Evolutionary conservation across 177 flowering plant genomes (phyloP).

Genomic region (Vitis hybrid): DNA sequence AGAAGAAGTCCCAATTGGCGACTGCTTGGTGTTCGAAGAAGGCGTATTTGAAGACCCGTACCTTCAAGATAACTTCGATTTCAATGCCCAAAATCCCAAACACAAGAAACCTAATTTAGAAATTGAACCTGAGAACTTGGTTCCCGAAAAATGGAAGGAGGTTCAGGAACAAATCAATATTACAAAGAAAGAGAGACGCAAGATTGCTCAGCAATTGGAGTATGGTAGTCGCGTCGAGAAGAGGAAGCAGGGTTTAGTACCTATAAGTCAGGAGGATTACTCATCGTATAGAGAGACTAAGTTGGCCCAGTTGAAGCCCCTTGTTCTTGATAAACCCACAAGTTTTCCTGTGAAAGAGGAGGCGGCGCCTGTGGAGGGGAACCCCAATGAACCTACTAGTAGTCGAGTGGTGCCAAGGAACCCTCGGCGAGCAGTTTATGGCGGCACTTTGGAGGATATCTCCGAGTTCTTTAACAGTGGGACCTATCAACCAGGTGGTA

Average conservation of each 20-base stretch:
- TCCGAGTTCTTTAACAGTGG: slow-evolving; percentile 59
- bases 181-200: slow-evolving; percentile 79
- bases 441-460: slow-evolving; percentile 63
- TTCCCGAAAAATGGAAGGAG: slow-evolving; percentile 76
- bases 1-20: slow-evolving; percentile 66
- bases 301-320: slow-evolving; percentile 56
- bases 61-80: slow-evolving; percentile 18
- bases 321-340: slow-evolving; percentile 61
- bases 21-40: slow-evolving; percentile 85
- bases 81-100: slow-evolving; percentile 1
- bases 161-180: slow-evolving; percentile 61
- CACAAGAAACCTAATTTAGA: slow-evolving; percentile 9
- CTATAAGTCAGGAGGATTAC: slow-evolving; percentile 45
- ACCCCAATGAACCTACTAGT: slow-evolving; percentile 19
- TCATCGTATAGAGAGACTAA: slow-evolving; percentile 45
- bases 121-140: slow-evolving; percentile 47
- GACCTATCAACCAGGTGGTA: slow-evolving; percentile 49
- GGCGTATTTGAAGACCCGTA: slow-evolving; percentile 78
- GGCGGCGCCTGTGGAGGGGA: slow-evolving; percentile 9
- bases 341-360: slow-evolving; percentile 21
- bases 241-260: slow-evolving; percentile 36
- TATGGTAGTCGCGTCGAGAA: slow-evolving; percentile 53
- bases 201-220: slow-evolving; percentile 58
- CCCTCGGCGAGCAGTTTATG: slow-evolving; percentile 75
- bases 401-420: slow-evolving; percentile 63